Evolutionary conservation across 2,329 filamentous ascomycete species (phyloP), one percentile per base, ranked within the genome.

Genomic region (Monilinia vaccinii-corymbosi): DNA sequence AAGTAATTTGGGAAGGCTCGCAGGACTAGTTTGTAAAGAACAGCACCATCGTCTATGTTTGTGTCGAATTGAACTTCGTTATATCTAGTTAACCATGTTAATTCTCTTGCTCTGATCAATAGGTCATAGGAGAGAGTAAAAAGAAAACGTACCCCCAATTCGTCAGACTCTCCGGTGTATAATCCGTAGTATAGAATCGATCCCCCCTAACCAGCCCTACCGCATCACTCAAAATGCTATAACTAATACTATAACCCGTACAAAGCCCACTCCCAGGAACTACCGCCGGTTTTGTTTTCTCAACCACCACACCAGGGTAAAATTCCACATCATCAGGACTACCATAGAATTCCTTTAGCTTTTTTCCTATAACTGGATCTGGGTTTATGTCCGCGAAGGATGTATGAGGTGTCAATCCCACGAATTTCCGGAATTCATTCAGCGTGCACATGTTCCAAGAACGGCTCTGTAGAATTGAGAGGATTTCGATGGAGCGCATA

Each of bases 1-100:
- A 91, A 93, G 74, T 89, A 85, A 65, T 87, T 79, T 1, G 89
- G 89, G 77, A 94, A 89, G 0, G 88, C 87, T 9, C 86, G 81
- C 40, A 88, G 76, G 71, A 91, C 86, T 28, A 95, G 79, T 77
- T 92, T 93, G 77, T 91, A 91, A 74, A 92, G 89, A 18, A 90
- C 82, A 65, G 88, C 91, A 56, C 89, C 89, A 69, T 64, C 92
- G 84, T 74, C 92, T 87, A 66, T 86, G 58, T 84, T 82, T 3
- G 48, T 47, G 8, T 47, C 45, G 6, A 31, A 57, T 23, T 56
- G 53, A 4, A 47, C 34, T 14, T 45, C 52, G 32, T 60, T 60
- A 23, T 49, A 60, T 32, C 59, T 59, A 40, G 10, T 34, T 34
- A 4, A 8, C 7, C 5, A 36, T 25, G 8, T 60, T 48, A 60